Base-by-base conservation (phyloP, 2,329 filamentous ascomycete species). In the Colletotrichum musicola region DNA sequence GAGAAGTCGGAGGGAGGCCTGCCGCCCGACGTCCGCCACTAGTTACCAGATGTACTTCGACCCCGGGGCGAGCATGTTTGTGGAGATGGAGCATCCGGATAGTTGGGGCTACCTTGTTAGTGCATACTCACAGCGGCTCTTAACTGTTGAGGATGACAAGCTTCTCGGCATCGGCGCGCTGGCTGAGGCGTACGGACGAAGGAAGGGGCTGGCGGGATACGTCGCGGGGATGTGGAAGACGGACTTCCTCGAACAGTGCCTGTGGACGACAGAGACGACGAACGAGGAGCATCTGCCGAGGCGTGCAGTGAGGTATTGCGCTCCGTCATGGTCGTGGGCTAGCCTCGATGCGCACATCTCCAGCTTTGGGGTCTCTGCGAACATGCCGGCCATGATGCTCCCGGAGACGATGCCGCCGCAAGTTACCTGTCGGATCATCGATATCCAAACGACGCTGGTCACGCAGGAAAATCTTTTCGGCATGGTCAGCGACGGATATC, bases 381-480 rank as follows among this genome's bases (percentile, higher is more conserved):
- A 60, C 27, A 50, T 50, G 57, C 57, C 57, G 13, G n/a, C 27
- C 27, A 49, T 49, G 9, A 40, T 47, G 57, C 14, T 60, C n/a
- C 46, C 46, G 1, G 44, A 60, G 12, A 60, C 44, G 6, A 60
- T 50, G 57, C 57, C 57, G 18, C 13, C 30, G 6, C 7, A 22
- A 46, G 18, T 25, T 1, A 42, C 30, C 1, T 60, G 57, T 25
- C 14, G 50, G 25, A 16, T 60, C 12, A 0, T 60, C 20, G 46
- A 60, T 9, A 5, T 50, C 4, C 44, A 50, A 6, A 30, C n/a
- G 3, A 60, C 27, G 2, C n/a, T 35, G 0, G 1, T 5, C 9
- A 47, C 27, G 4, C 14, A 2, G 4, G 44, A 35, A 0, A 50
- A 60, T 0, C 18, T 46, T 4, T 60, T 40, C 50, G 57, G 46